Conservation (phyloP, 1,139 yeast species). For the Wickerhamomyces sp. region DNA sequence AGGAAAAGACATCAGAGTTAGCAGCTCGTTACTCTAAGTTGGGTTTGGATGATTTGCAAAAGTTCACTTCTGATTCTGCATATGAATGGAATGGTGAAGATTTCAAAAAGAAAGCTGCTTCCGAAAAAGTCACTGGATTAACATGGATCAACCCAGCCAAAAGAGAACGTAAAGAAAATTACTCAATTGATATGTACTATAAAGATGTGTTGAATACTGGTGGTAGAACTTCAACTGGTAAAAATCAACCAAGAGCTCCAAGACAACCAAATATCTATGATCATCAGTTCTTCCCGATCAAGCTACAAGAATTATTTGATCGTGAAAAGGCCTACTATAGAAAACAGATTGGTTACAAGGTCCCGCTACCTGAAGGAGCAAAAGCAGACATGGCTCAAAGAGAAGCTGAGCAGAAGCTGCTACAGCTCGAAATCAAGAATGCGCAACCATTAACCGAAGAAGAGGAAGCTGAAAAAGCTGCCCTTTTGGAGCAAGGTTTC, state of each 20-base stretch:
- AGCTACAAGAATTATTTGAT: conserved; percentile 57
- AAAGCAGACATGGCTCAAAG: conserved; percentile 34
- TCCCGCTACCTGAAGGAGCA: conserved; percentile 39
- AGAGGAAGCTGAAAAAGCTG: conserved; percentile 53
- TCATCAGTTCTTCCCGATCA: conserved; percentile 67
- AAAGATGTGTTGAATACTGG: conserved; percentile 73
- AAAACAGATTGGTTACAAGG: conserved; percentile 46
- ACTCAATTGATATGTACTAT: conserved; percentile 74
- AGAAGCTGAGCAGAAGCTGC: conserved; percentile 48
- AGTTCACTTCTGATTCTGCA: conserved; percentile 62
- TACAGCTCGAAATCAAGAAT: conserved; percentile 58
- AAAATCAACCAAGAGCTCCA: conserved; percentile 57
- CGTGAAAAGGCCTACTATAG: conserved; percentile 58
- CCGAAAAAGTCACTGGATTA: conserved; percentile 31
- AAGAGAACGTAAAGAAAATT: conserved; percentile 75
- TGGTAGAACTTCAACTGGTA: conserved; percentile 38
- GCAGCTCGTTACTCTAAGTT: conserved; percentile 60
- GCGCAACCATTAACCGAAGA: conserved; percentile 66
- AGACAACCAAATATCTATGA: conserved; percentile 64
- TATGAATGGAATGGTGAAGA: conserved; percentile 86
- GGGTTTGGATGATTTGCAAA: conserved; percentile 72
- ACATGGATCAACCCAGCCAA: conserved; percentile 73
- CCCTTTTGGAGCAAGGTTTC: conserved; percentile 53
- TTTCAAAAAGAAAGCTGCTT: conserved; percentile 59
- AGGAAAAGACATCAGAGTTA: conserved; percentile 56